A percentile compares a stretch with the other conserved stretches of the same genome.
Conservation (phyloP, 2,329 filamentous ascomycete species). For the Sodiomyces alkalinus region DNA sequence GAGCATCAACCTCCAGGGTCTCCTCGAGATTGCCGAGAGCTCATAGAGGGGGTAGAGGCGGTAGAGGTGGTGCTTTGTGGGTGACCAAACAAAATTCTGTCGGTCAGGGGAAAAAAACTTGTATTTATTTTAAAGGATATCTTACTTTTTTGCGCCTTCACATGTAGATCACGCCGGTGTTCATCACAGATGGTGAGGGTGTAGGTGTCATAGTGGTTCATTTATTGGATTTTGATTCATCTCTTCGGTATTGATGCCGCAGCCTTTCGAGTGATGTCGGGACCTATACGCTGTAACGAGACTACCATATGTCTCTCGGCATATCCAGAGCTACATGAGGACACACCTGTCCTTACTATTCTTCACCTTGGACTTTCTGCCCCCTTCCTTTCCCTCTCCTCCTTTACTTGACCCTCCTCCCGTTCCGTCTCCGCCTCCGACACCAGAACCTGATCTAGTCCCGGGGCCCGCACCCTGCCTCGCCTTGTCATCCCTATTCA, state of each 20-base stretch:
- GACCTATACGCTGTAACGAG: too few species aligned
- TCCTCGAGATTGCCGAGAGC: conserved; percentile 52
- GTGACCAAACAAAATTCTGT: too few species aligned
- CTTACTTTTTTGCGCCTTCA: background rate
- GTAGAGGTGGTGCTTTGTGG: too few species aligned
- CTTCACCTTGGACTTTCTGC: conserved; percentile 4
- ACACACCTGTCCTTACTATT: background rate
- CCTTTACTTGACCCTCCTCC: background rate
- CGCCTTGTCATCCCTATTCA: too few species aligned
- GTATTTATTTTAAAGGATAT: background rate
- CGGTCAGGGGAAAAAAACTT: background rate
- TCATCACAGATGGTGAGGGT: background rate
- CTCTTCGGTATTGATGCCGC: background rate
- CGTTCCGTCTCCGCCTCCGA: too few species aligned
- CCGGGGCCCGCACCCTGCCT: too few species aligned
- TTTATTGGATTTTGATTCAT: conserved; percentile 7
- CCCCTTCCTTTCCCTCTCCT: conserved; percentile 5
- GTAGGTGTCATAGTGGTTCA: background rate
- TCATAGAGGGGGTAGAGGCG: conserved; percentile 18
- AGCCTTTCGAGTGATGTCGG: background rate
- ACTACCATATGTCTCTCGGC: too few species aligned
- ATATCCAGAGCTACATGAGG: too few species aligned
- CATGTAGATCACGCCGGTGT: conserved; percentile 5
- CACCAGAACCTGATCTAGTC: too few species aligned
- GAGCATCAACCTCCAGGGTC: conserved; percentile 83